Evolutionary conservation across 352 stramenopile genomes (phyloP), one percentile per base, ranked within the genome.

Genomic region (Phytophthora cryptogea): DNA sequence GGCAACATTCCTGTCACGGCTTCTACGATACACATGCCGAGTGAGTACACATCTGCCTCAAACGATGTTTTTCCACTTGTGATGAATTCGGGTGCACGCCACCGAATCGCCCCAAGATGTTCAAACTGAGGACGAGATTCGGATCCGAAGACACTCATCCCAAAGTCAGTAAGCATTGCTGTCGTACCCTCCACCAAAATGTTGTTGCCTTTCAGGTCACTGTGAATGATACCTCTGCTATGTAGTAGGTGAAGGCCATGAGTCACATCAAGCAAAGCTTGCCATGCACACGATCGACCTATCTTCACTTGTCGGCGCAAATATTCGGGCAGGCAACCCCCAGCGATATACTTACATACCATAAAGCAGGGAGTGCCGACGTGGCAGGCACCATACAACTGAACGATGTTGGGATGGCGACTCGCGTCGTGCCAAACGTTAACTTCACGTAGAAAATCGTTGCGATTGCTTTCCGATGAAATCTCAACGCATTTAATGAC

Each of bases 121-220:
- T 44, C 40, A 33, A 59, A 59, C 1, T 13, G n/a, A 14, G 51
- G 51, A 17, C 20, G 5, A 4, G 14, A 11, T 7, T 26, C 11
- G 5, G 51, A 36, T 1, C 3, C 20, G 20, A 36, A 51, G 41
- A 42, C 50, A 9, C 51, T 59, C 51, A 59, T 59, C 4, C 51
- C 51, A 16, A 59, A 49, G 39, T 59, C 51, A n/a, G 51, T 50
- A 20, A 59, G 36, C 39, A 51, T 59, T 5, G 51, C 51, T 8
- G 27, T 44, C 5, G 37, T 13, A n/a, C 51, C 40, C 3, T 59
- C 51, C 10, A 59, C 30, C 17, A 59, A 16, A 31, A 59, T 49
- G 13, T 59, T 59, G 31, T 49, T 43, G 17, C 51, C 51, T 26
- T 59, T 59, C 2, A 59, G 30, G 26, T 59, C 51, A 1, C 40